Conservation (phyloP, 1,139 yeast genomes). For the Sporopachydermia cereana region DNA sequence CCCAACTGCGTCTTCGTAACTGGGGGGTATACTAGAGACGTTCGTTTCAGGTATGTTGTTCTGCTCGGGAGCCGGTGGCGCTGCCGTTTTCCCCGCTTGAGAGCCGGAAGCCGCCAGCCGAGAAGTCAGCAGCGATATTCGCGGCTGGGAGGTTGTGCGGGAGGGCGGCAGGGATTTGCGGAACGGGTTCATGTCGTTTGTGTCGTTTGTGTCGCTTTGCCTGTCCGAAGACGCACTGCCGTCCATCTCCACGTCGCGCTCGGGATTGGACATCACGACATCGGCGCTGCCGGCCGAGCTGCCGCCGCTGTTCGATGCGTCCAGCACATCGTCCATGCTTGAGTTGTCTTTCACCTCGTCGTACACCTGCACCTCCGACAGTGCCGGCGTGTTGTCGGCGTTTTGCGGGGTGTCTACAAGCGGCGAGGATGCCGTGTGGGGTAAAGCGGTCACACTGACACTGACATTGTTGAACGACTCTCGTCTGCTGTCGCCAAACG, state of each 20-base stretch:
- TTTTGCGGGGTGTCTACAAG: neutral
- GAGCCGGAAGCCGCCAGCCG: conserved; percentile 15
- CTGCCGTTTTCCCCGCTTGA: neutral
- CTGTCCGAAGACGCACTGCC: neutral
- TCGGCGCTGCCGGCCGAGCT: neutral
- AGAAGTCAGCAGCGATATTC: conserved; percentile 21
- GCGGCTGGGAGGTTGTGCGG: conserved; percentile 10
- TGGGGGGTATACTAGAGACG: conserved; percentile 1
- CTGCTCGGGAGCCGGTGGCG: neutral
- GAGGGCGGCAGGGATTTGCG: conserved; percentile 8
- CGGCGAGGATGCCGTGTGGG: neutral
- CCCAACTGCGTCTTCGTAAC: neutral
- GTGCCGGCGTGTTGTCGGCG: neutral
- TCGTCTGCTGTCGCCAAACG: neutral
- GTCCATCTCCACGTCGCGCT: neutral
- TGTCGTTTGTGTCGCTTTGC: neutral
- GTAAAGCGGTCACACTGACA: neutral
- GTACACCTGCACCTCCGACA: neutral
- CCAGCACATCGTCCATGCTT: neutral
- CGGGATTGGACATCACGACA: neutral
- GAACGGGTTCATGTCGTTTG: neutral
- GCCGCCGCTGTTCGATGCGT: neutral
- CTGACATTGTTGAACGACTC: neutral
- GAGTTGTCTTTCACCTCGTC: neutral
- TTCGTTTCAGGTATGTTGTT: conserved; percentile 10